Evolutionary conservation across 176 grass and related monocot genomes (phyloP).

Genomic region (Saccharum officinarum): DNA sequence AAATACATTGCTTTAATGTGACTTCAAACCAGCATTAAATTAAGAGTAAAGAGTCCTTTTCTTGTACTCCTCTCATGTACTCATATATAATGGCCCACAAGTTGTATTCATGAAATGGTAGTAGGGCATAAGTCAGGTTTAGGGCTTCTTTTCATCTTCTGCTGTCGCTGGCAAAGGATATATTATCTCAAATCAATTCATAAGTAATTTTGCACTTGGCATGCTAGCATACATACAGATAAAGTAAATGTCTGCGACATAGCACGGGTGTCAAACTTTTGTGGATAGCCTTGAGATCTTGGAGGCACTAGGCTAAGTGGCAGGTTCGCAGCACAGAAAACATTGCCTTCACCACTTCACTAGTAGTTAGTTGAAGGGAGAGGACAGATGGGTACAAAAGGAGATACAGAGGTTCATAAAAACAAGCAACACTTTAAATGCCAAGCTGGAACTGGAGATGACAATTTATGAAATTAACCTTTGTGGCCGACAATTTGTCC

Average conservation of each 20-base stretch:
- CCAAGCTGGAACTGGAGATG: constrained; percentile 1
- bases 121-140: neutral
- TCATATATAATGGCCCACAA: neutral
- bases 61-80: neutral
- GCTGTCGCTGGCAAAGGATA: neutral
- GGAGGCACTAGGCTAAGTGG: neutral
- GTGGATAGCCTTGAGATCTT: constrained; percentile 6
- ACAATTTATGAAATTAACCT: constrained; percentile 52
- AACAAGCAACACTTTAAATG: neutral
- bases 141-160: no score
- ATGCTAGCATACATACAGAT: neutral
- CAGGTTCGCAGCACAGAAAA: neutral
- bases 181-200: neutral
- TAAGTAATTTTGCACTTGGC: neutral
- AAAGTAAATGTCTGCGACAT: neutral
- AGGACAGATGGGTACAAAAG: neutral
- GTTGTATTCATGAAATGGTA: neutral
- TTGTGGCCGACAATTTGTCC: constrained; percentile 69
- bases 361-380: neutral
- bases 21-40: neutral
- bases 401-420: neutral
- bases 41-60: neutral
- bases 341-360: neutral
- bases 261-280: neutral
- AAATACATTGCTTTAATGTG: neutral